Conservation (phyloP, 2,329 filamentous ascomycete species). For the Gnomoniopsis smithogilvyi region DNA sequence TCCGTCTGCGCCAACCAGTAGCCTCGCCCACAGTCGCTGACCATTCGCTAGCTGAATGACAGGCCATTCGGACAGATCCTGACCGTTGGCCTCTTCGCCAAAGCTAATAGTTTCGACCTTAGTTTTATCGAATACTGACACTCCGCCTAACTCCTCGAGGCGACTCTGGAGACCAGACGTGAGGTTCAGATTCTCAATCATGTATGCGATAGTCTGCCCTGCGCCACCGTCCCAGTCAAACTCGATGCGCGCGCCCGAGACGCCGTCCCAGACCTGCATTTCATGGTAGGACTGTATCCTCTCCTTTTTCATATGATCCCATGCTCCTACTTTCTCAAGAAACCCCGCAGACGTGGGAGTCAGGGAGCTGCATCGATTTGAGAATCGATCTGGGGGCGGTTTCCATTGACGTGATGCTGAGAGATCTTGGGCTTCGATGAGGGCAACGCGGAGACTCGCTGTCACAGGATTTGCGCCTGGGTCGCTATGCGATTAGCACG, state of each 20-base stretch:
- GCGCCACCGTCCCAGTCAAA: slow-evolving; percentile 68
- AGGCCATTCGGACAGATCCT: slow-evolving; percentile 85
- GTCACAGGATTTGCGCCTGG: slow-evolving; percentile 75
- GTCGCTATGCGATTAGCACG: background rate
- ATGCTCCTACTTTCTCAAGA: slow-evolving; percentile 79
- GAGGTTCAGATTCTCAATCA: slow-evolving; percentile 93
- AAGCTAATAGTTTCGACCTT: slow-evolving; percentile 77
- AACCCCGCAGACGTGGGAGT: slow-evolving; percentile 86
- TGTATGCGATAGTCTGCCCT: slow-evolving; percentile 78
- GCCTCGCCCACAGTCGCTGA: slow-evolving; percentile 68
- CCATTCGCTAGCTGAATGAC: slow-evolving; percentile 70
- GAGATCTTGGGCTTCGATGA: slow-evolving; percentile 88
- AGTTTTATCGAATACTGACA: slow-evolving; percentile 72
- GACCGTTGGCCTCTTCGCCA: slow-evolving; percentile 63
- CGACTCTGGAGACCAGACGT: slow-evolving; percentile 73
- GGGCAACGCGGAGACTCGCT: slow-evolving; percentile 74
- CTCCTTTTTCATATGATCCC: slow-evolving; percentile 68
- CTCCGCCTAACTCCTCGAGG: slow-evolving; percentile 64
- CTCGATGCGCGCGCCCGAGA: slow-evolving; percentile 80
- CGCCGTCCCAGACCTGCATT: slow-evolving; percentile 98
- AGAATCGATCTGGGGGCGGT: slow-evolving; percentile 67
- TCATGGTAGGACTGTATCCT: slow-evolving; percentile 86
- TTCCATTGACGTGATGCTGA: slow-evolving; percentile 64
- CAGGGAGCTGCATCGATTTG: slow-evolving; percentile 92
- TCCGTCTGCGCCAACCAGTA: slow-evolving; percentile 90